phyloP scores from a whole-genome alignment of 306 rosid species.

The Ormosia semicastrata region DNA sequence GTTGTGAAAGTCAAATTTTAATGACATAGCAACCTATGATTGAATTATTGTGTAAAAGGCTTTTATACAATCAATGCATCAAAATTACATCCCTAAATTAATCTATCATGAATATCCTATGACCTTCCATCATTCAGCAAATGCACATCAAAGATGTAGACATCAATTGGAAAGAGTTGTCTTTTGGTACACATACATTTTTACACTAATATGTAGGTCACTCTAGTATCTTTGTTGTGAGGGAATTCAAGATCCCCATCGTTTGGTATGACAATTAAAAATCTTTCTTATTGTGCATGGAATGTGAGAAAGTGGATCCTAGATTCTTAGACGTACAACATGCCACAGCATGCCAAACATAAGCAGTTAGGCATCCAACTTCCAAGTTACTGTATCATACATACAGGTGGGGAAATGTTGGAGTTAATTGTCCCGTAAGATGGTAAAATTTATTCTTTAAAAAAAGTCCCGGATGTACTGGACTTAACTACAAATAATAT shows the following conservation, averaged over 20 bases:
- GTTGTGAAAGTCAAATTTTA: too few species aligned
- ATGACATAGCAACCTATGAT: too few species aligned
- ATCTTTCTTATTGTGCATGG: not conserved
- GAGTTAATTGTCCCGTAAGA: not conserved
- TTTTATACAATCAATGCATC: too few species aligned
- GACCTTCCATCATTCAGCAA: not conserved
- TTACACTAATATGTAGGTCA: not conserved
- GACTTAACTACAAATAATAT: not conserved
- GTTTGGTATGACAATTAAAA: not conserved
- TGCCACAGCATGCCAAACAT: constrained; percentile 7
- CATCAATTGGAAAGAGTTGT: not conserved
- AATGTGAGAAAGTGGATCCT: not conserved
- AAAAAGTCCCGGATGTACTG: not conserved
- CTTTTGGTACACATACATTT: not conserved
- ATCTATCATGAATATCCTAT: constrained; percentile 5
- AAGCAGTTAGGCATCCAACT: not conserved
- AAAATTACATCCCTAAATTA: too few species aligned
- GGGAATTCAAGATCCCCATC: not conserved
- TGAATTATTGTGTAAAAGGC: too few species aligned
- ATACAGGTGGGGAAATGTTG: not conserved
- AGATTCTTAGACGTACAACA: not conserved
- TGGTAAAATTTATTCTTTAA: not conserved
- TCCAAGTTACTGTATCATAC: not conserved
- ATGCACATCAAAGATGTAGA: not conserved
- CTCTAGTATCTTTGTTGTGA: not conserved